phyloP scores from a whole-genome alignment of 768 basidiomycete species.

The Tephrocybe sp. region DNA sequence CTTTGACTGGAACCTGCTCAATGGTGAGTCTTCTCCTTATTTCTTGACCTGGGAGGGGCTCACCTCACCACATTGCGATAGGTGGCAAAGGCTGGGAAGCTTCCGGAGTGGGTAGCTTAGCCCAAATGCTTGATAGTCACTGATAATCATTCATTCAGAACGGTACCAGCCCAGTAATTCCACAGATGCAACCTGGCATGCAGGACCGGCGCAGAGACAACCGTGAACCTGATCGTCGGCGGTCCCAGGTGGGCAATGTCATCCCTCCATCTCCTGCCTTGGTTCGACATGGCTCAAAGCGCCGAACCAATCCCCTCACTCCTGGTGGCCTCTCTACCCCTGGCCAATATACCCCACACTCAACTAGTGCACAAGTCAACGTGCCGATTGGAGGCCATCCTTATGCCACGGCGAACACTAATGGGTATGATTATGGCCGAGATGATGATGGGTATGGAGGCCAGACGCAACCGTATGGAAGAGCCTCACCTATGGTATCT shows the following conservation, averaged over 20 bases:
- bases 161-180: constrained; percentile 57
- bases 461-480: constrained; percentile 62
- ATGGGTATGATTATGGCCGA: constrained; percentile 56
- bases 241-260: constrained; percentile 54
- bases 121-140: constrained; percentile 1
- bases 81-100: constrained; percentile 95
- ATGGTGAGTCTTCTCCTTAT: constrained; percentile 45
- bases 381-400: constrained; percentile 66
- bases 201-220: constrained; percentile 63
- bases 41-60: constrained; percentile 3
- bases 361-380: constrained; percentile 71
- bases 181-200: constrained; percentile 54
- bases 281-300: constrained; percentile 73
- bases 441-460: constrained; percentile 57
- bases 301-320: constrained; percentile 55
- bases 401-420: constrained; percentile 59
- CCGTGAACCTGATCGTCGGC: constrained; percentile 62
- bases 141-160: constrained; percentile 33
- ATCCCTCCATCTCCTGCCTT: constrained; percentile 76
- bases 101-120: constrained; percentile 52
- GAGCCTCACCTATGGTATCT: constrained; percentile 80
- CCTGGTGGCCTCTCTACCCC: constrained; percentile 46
- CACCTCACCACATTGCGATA: constrained; percentile 25
- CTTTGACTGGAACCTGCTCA: constrained; percentile 95
- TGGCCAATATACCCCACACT: constrained; percentile 67